Evolutionary conservation across 371 early-diverging fungal genomes (phyloP).

Genomic region (Mortierella sp.): DNA sequence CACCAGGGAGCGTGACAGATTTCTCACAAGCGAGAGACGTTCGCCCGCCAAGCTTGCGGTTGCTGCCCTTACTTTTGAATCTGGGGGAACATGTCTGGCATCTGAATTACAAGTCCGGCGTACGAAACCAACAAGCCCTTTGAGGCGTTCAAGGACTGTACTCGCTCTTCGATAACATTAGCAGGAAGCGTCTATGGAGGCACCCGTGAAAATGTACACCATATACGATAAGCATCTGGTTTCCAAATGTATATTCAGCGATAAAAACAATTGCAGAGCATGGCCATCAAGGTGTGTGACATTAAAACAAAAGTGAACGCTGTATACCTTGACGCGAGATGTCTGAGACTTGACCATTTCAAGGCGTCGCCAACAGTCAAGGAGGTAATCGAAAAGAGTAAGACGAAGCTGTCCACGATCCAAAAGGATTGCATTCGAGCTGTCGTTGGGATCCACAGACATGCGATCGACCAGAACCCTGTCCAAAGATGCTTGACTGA

Average conservation of each 20-base stretch:
- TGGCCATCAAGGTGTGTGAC: neutral
- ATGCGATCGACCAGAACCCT: slow-evolving; percentile 85
- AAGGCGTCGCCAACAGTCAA: slow-evolving; percentile 79
- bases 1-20: neutral
- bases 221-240: neutral
- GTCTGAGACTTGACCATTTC: slow-evolving; percentile 49
- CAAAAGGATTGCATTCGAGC: slow-evolving; percentile 50
- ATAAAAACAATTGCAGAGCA: neutral
- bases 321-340: slow-evolving; percentile 63
- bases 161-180: slow-evolving; percentile 68
- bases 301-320: neutral
- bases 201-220: neutral
- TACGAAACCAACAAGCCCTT: slow-evolving; percentile 83
- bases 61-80: slow-evolving; percentile 63
- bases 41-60: slow-evolving; percentile 5
- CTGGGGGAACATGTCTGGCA: slow-evolving; percentile 94
- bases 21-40: no score
- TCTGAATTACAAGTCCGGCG: slow-evolving; percentile 84
- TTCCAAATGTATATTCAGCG: neutral
- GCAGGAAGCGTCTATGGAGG: slow-evolving; percentile 66
- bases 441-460: slow-evolving; percentile 71
- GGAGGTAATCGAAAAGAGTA: slow-evolving; percentile 84
- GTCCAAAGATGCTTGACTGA: slow-evolving; percentile 74
- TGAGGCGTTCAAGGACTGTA: slow-evolving; percentile 68
- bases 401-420: slow-evolving; percentile 57